Evolutionary conservation across 768 basidiomycete genomes (phyloP).

Genomic region (Mycena alexandri): DNA sequence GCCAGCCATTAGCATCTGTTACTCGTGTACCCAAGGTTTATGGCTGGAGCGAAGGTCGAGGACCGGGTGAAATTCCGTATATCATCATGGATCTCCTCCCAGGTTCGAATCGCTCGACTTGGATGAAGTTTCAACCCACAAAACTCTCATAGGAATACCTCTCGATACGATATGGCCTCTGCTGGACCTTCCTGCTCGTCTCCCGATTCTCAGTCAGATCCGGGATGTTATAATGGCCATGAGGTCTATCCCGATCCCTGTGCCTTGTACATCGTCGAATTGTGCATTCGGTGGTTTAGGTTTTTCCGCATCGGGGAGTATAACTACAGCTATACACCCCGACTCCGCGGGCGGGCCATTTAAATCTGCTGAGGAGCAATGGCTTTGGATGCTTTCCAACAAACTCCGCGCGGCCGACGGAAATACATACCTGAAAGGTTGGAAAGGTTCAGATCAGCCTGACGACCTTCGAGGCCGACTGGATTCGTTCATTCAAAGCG

Average conservation of each 20-base stretch:
- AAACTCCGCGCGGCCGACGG: slow-evolving; percentile 13
- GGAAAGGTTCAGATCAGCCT: slow-evolving; percentile 14
- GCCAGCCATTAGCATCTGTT: not conserved
- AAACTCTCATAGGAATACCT: slow-evolving; percentile 11
- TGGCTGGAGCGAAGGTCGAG: slow-evolving; percentile 29
- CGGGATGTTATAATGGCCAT: slow-evolving; percentile 8
- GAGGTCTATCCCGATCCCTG: slow-evolving; percentile 16
- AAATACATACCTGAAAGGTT: slow-evolving; percentile 21
- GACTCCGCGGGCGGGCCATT: slow-evolving; percentile 25
- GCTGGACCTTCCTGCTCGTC: slow-evolving; percentile 24
- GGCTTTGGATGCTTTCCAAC: slow-evolving; percentile 24
- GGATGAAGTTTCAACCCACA: not conserved
- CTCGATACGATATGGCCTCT: slow-evolving; percentile 27
- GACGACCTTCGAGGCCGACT: slow-evolving; percentile 26
- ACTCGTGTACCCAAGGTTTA: slow-evolving; percentile 28
- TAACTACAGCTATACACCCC: slow-evolving; percentile 25
- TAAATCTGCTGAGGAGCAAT: slow-evolving; percentile 28
- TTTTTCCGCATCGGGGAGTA: slow-evolving; percentile 14
- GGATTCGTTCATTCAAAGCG: slow-evolving; percentile 17
- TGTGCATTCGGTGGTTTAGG: slow-evolving; percentile 22
- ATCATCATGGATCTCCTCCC: slow-evolving; percentile 28
- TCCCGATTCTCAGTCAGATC: slow-evolving; percentile 21
- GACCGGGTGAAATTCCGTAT: slow-evolving; percentile 19
- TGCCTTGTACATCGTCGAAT: not conserved
- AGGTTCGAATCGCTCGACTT: slow-evolving; percentile 2